Base-by-base conservation (phyloP, 306 rosid genomes). In the Urtica urens region DNA sequence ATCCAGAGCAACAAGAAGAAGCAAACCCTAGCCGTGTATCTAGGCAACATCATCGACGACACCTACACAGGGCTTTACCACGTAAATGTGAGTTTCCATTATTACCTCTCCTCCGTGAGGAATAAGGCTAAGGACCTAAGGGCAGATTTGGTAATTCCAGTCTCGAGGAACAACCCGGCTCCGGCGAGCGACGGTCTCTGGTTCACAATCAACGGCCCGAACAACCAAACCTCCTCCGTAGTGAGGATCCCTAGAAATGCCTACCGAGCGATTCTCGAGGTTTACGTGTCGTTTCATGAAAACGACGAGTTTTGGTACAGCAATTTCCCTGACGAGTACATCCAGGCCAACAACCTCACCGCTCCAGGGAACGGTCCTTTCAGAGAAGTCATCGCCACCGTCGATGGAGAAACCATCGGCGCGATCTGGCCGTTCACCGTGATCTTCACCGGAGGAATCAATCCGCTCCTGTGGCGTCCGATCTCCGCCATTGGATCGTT, bases 391-490 rank as follows among this genome's bases (percentile, higher is more conserved):
- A 63, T 78, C 19, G 73, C 74, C 5, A 62, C 67, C 59, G 78
- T 86, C 50, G 93, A 86, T 38, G 72, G 43, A 28, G 59, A 66
- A 0, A 53, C 73, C 45, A 80, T 73, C 50, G 95, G 85, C 41
- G 67, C 78, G 0, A 50, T 81, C 50, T 86, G 93, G 85, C 93
- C 95, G 8, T 86, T 86, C 65, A 86, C 93, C 51, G 93, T 86
- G 51, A 71, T 86, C 34, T 86, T 51, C 33, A 86, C 93, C 5
- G 95, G 95, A 28, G 93, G 95, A 49, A 58, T 81, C 11, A 81
- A 78, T 59, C 95, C 95, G 7, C 82, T 86, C 30, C 66, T 86
- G 47, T 86, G 95, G 95, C 78, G 93, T 61, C 95, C 95, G 8
- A 78, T 86, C 48, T 68, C 85, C 21, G 95, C 73, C 8, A 78